These are phyloP conservation scores for Phlebopus sp. DNA, from an alignment of 1,284 basidiomycete genomes.

Conservation along the genomic window DNA sequence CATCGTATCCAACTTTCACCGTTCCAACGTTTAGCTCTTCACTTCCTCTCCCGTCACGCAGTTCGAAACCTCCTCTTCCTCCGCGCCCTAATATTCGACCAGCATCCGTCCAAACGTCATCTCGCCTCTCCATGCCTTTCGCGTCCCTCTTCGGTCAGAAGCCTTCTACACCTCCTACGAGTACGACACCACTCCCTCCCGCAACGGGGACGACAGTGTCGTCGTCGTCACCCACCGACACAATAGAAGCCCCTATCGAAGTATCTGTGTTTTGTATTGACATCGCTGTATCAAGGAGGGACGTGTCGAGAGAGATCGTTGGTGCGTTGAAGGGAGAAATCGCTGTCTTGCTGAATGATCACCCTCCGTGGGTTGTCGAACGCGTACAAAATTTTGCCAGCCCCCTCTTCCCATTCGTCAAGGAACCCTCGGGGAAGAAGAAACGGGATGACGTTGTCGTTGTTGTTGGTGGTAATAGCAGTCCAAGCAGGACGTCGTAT, in stretches of 20 bases:
- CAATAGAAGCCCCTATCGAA: slow-evolving; percentile 41
- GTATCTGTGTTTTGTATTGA: slow-evolving; percentile 59
- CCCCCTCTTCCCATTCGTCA: slow-evolving; percentile 50
- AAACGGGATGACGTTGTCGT: slow-evolving; percentile 31
- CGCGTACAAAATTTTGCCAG: slow-evolving; percentile 55
- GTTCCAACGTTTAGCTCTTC: slow-evolving; percentile 48
- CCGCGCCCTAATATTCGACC: slow-evolving; percentile 45
- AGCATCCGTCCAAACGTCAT: slow-evolving; percentile 19
- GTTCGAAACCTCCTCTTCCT: slow-evolving; percentile 60
- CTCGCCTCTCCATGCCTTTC: slow-evolving; percentile 61
- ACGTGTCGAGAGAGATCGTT: slow-evolving; percentile 59
- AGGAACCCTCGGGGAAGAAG: slow-evolving; percentile 29
- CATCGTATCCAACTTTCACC: slow-evolving; percentile 53
- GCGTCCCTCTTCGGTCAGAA: slow-evolving; percentile 61
- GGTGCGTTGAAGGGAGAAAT: slow-evolving; percentile 59
- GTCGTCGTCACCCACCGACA: slow-evolving; percentile 7
- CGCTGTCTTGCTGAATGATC: slow-evolving; percentile 42
- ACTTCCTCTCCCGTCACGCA: slow-evolving; percentile 67
- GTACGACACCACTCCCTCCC: slow-evolving; percentile 17
- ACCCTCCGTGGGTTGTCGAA: slow-evolving; percentile 64
- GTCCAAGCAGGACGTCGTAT: slow-evolving; percentile 28
- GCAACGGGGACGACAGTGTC: background rate
- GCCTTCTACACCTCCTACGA: slow-evolving; percentile 35
- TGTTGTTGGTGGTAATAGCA: slow-evolving; percentile 17
- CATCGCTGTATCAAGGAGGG: slow-evolving; percentile 48